Base-by-base conservation (phyloP, 2,329 filamentous ascomycete genomes). In the Claviceps capensis region DNA sequence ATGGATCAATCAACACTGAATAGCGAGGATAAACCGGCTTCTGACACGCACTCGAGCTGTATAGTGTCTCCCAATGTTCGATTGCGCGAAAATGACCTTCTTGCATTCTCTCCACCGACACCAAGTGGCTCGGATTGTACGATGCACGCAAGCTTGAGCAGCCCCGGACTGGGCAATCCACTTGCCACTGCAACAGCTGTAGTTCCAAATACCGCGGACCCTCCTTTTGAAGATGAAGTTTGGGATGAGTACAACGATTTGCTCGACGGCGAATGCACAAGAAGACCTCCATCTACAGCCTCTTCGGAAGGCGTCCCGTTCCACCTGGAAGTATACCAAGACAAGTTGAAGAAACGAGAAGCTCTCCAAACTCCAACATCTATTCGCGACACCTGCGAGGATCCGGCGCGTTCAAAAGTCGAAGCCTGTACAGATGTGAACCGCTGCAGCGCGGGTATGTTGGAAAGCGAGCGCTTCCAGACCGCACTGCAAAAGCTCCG, bases 171-270 rank as follows among this genome's bases (percentile, higher is more conserved):
- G 0, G 67, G 76, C 14, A 70, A 75, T 49, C 81, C 77, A 52
- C 81, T 77, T 56, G 74, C 75, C 13, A 77, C 77, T 5, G 79
- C 82, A 3, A 86, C 82, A 16, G 83, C 86, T 6, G 69, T 88
- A 2, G 72, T 86, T 22, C 85, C 85, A 0, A 69, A 72, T 3
- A 73, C 79, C 1, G 73, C 72, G 45, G 79, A 81, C 4, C 82
- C 80, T 0, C 75, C 83, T 4, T 80, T 72, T 1, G 86, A 94
- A 57, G 91, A 96, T 60, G 91, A 96, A 62, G 78, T 95, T 1
- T 97, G 91, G 91, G 83, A 90, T 49, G 91, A 95, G 67, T 96
- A 94, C 62, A 83, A 97, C 58, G 91, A 96, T 60, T 71, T 96
- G 13, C 78, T 96, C 51, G 86, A 86, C 50, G 83, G 87, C 11